A percentile compares a stretch with the other conserved stretches of the same genome.
Conservation (phyloP, 768 basidiomycete genomes). For the Hygrocybe coccinea region DNA sequence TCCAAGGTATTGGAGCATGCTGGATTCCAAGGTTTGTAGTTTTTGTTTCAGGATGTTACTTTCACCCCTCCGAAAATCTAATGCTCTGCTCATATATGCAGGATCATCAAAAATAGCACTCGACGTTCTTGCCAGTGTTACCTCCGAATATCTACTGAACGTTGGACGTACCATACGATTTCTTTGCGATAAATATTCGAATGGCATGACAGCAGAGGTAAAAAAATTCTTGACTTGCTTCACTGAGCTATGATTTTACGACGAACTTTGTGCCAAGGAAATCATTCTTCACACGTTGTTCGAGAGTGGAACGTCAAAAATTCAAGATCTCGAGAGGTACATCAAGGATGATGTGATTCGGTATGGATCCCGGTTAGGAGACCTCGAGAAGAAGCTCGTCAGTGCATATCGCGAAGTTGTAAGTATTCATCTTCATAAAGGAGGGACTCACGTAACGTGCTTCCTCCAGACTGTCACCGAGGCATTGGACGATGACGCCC, state of each 20-base stretch:
- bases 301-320: slow-evolving; percentile 76
- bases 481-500: slow-evolving; percentile 55
- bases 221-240: slow-evolving; percentile 16
- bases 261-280: slow-evolving; percentile 50
- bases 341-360: slow-evolving; percentile 84
- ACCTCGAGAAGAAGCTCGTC: slow-evolving; percentile 82
- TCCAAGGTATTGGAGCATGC: slow-evolving; percentile 80
- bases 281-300: slow-evolving; percentile 88
- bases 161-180: slow-evolving; percentile 83
- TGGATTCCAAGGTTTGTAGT: slow-evolving; percentile 79
- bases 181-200: slow-evolving; percentile 72
- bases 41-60: not conserved
- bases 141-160: slow-evolving; percentile 77
- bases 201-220: slow-evolving; percentile 83
- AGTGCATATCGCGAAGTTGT: slow-evolving; percentile 80
- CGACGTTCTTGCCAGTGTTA: slow-evolving; percentile 71
- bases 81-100: slow-evolving; percentile 29
- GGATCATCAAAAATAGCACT: slow-evolving; percentile 74
- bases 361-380: slow-evolving; percentile 68
- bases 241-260: not conserved
- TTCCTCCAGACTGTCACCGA: slow-evolving; percentile 40
- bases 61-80: not conserved
- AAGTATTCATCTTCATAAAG: slow-evolving; percentile 29
- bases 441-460: too few relatives aligned
- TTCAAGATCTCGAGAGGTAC: slow-evolving; percentile 80